Evolutionary conservation across 345 rosid genomes (phyloP).

Genomic region (Lepidium africanum): DNA sequence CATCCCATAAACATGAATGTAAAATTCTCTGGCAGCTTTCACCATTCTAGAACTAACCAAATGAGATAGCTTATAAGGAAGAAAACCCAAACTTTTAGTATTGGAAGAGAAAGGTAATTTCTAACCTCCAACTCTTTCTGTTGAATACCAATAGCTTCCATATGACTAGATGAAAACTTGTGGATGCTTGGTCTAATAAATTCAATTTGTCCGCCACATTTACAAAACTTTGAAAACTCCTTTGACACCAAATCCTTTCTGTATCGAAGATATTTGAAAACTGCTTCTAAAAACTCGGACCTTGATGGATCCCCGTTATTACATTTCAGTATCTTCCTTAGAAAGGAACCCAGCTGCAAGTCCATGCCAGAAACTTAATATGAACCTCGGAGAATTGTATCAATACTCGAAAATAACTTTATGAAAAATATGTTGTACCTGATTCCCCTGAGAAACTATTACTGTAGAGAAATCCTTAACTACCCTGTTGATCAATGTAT

Average conservation of each 20-base stretch:
- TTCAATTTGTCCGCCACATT: constrained; percentile 59
- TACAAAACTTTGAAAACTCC: constrained; percentile 74
- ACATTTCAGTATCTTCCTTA: constrained; percentile 67
- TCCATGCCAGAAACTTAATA: neutral
- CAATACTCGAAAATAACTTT: neutral
- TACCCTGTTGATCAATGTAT: constrained; percentile 70
- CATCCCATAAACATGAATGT: neutral
- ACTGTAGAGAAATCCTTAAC: constrained; percentile 82
- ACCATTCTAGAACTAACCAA: neutral
- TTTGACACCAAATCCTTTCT: constrained; percentile 50
- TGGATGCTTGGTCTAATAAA: constrained; percentile 16
- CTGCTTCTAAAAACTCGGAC: constrained; percentile 59
- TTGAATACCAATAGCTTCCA: constrained; percentile 39
- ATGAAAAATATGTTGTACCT: constrained; percentile 36
- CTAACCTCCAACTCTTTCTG: constrained; percentile 68
- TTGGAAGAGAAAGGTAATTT: neutral
- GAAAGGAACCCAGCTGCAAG: constrained; percentile 38
- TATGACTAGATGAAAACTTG: constrained; percentile 29
- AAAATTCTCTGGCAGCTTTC: neutral
- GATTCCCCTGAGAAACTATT: constrained; percentile 84
- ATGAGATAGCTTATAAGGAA: neutral
- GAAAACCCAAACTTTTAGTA: neutral
- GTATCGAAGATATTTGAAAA: constrained; percentile 59
- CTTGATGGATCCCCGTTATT: constrained; percentile 55
- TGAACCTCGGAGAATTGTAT: neutral